Conservation (phyloP, 768 basidiomycete genomes). For the Termitomyces sp. region DNA sequence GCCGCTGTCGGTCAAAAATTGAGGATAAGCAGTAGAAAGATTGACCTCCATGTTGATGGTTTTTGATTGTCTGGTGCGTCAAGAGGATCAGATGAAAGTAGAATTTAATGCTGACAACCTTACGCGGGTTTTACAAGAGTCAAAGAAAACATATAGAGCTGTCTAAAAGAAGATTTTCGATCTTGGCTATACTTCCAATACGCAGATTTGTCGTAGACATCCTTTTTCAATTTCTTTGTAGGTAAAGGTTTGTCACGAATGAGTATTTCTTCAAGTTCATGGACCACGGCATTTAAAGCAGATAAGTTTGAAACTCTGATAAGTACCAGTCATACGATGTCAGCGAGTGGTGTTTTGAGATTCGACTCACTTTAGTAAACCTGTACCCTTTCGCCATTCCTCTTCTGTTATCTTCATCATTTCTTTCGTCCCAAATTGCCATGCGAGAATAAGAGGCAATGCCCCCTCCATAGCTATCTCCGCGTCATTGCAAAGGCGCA, state of each 20-base stretch:
- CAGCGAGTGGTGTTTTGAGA: not conserved
- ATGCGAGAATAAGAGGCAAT: constrained; percentile 65
- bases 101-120: constrained; percentile 21
- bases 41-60: constrained; percentile 81
- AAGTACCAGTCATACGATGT: not conserved
- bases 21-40: not conserved
- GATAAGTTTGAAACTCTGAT: constrained; percentile 39
- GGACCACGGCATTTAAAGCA: constrained; percentile 42
- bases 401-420: constrained; percentile 66
- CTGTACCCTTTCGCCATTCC: constrained; percentile 64
- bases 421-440: constrained; percentile 66
- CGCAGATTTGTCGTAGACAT: constrained; percentile 49
- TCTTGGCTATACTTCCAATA: constrained; percentile 48
- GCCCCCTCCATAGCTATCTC: constrained; percentile 71
- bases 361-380: constrained; percentile 28
- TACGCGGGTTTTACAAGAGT: constrained; percentile 66
- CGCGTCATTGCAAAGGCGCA: constrained; percentile 62
- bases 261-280: constrained; percentile 62
- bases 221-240: constrained; percentile 33
- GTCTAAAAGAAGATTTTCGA: constrained; percentile 46
- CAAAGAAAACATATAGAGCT: constrained; percentile 71
- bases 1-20: not conserved
- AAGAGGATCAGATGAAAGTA: not conserved
- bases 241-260: constrained; percentile 40
- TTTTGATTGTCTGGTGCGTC: constrained; percentile 46